phyloP scores from a whole-genome alignment of 805 yeast genomes.

The Ogataea pilisensis region DNA sequence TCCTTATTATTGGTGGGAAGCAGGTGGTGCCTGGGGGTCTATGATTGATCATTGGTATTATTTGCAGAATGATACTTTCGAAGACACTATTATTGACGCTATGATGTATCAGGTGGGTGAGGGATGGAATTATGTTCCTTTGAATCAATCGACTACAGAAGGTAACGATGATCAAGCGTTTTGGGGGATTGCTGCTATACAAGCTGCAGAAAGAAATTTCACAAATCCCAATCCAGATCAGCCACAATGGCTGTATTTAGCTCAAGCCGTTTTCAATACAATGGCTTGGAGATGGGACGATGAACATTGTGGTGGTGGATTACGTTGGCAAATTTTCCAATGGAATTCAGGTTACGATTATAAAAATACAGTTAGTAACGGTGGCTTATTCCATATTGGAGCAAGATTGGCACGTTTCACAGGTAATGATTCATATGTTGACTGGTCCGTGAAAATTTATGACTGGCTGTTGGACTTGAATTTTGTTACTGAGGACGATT shows the following conservation, averaged over 20 bases:
- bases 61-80: constrained; percentile 65
- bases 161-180: constrained; percentile 94
- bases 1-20: constrained; percentile 98
- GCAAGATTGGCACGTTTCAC: constrained; percentile 86
- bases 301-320: constrained; percentile 63
- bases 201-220: constrained; percentile 80
- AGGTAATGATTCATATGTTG: constrained; percentile 65
- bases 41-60: constrained; percentile 70
- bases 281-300: constrained; percentile 80
- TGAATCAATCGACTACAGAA: constrained; percentile 77
- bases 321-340: constrained; percentile 88
- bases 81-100: constrained; percentile 53
- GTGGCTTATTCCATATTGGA: constrained; percentile 73
- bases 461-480: constrained; percentile 67
- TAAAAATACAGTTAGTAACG: constrained; percentile 85
- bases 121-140: constrained; percentile 67
- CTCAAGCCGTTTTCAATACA: constrained; percentile 84
- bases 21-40: constrained; percentile 73
- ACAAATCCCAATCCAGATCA: constrained; percentile 51
- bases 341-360: constrained; percentile 88
- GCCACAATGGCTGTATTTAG: constrained; percentile 59
- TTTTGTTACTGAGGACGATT: constrained; percentile 40
- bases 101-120: constrained; percentile 62
- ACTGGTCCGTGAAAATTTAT: constrained; percentile 72
- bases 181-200: constrained; percentile 86